phyloP scores from a whole-genome alignment of 495 filamentous ascomycete genomes.

The Hypoxylon lienhwacheense region DNA sequence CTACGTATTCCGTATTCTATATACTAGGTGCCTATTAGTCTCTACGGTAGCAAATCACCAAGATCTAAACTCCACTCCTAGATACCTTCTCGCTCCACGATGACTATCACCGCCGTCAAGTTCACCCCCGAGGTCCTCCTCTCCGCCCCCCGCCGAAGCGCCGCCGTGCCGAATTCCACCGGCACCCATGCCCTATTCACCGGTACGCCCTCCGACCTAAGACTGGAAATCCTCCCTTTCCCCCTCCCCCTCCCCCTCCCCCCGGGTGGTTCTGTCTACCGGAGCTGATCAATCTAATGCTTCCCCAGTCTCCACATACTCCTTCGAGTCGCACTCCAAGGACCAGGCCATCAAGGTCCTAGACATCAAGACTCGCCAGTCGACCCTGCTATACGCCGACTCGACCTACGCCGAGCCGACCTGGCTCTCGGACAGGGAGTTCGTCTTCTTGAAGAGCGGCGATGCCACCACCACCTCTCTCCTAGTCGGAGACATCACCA shows the following conservation, averaged over 20 bases:
- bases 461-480: slow-evolving; percentile 59
- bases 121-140: slow-evolving; percentile 84
- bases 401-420: slow-evolving; percentile 66
- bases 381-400: slow-evolving; percentile 66
- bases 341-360: slow-evolving; percentile 74
- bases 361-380: slow-evolving; percentile 68
- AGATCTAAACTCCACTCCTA: too few relatives aligned
- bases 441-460: slow-evolving; percentile 69
- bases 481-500: slow-evolving; percentile 59
- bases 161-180: slow-evolving; percentile 71
- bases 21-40: too few relatives aligned
- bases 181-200: slow-evolving; percentile 73
- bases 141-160: slow-evolving; percentile 77
- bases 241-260: too few relatives aligned
- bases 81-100: slow-evolving; percentile 38
- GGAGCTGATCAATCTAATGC: slow-evolving; percentile 7
- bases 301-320: slow-evolving; percentile 65
- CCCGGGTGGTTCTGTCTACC: too few relatives aligned
- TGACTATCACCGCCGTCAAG: slow-evolving; percentile 68
- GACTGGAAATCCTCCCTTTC: too few relatives aligned
- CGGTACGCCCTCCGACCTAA: slow-evolving; percentile 36
- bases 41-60: too few relatives aligned
- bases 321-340: slow-evolving; percentile 77
- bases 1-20: too few relatives aligned
- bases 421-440: slow-evolving; percentile 70